phyloP scores from a whole-genome alignment of 805 yeast genomes.

The Wickerhamiella domercqiae region DNA sequence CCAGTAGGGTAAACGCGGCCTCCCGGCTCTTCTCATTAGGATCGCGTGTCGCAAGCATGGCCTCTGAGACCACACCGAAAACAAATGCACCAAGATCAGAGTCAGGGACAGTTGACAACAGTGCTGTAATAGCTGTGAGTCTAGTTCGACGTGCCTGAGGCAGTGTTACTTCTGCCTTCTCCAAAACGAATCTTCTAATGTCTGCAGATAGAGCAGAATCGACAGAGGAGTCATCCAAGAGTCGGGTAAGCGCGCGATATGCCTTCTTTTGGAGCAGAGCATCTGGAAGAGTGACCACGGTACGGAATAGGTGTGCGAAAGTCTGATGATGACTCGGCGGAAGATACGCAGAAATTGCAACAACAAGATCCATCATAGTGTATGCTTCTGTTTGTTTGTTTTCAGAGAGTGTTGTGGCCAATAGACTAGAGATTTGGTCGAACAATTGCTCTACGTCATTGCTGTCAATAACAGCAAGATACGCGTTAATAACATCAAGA shows the following conservation, averaged over 20 bases:
- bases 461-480: constrained; percentile 50
- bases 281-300: constrained; percentile 17
- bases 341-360: constrained; percentile 71
- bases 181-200: constrained; percentile 23
- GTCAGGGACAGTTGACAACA: constrained; percentile 34
- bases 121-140: constrained; percentile 38
- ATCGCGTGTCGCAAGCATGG: constrained; percentile 80
- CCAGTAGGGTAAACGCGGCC: constrained; percentile 56
- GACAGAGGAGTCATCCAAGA: constrained; percentile 53
- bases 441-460: constrained; percentile 62
- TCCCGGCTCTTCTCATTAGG: constrained; percentile 84
- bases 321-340: constrained; percentile 12
- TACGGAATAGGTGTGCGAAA: constrained; percentile 14
- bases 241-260: constrained; percentile 48
- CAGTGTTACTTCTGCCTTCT: constrained; percentile 29
- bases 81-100: constrained; percentile 40
- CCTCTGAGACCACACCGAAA: constrained; percentile 72
- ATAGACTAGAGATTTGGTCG: constrained; percentile 66
- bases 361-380: constrained; percentile 84
- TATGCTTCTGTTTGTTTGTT: constrained; percentile 34
- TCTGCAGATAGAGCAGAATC: constrained; percentile 31
- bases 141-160: constrained; percentile 72
- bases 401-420: constrained; percentile 49
- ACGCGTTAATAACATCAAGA: constrained; percentile 72
- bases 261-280: constrained; percentile 77